These are phyloP conservation scores for Lipomyces chichibuensis DNA, from an alignment of 805 yeast species.

Conservation along the genomic window DNA sequence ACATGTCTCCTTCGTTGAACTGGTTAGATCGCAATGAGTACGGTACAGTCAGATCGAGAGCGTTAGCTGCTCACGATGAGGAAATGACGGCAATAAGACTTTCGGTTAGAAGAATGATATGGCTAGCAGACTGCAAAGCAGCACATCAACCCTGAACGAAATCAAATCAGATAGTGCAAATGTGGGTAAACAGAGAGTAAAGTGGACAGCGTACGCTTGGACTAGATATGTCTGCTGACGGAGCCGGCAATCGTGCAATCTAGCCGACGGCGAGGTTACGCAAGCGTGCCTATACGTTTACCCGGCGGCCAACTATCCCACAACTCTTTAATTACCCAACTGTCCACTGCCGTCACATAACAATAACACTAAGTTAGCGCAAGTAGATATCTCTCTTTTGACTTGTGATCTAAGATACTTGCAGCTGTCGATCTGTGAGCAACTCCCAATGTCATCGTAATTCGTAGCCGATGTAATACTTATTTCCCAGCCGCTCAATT, in stretches of 20 bases:
- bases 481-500: background rate
- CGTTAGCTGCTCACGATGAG: background rate
- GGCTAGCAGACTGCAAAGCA: background rate
- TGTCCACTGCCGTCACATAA: too few species aligned
- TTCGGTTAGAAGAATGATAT: background rate
- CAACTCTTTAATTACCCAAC: background rate
- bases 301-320: background rate
- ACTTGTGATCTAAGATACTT: too few species aligned
- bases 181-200: background rate
- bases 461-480: too few species aligned
- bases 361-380: too few species aligned
- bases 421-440: too few species aligned
- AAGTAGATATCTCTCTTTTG: background rate
- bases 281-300: conserved; percentile 3
- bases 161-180: background rate
- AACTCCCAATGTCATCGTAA: too few species aligned
- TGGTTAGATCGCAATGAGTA: background rate
- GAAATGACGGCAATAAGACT: background rate
- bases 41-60: background rate
- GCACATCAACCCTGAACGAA: background rate
- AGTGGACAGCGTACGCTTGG: background rate
- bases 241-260: background rate
- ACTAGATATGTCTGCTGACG: background rate
- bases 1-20: background rate
- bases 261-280: background rate